phyloP scores from a whole-genome alignment of 148 eudicot genomes.

The Fallopia convolvulus region DNA sequence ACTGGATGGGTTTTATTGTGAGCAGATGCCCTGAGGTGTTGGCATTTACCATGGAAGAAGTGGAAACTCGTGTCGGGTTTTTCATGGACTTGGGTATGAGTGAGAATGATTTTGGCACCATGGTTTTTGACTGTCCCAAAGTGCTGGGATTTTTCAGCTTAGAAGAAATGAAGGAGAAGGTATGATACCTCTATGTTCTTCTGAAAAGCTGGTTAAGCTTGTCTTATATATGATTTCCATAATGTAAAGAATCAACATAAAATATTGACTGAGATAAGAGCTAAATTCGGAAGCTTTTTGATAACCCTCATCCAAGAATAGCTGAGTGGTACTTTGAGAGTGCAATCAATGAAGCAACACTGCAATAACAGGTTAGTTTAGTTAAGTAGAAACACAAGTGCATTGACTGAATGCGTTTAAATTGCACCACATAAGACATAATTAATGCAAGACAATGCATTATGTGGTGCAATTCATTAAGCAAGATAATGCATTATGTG shows the following conservation, averaged over 20 bases:
- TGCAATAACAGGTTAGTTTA: background rate
- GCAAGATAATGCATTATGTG: too few species aligned
- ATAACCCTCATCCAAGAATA: background rate
- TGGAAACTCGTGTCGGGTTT: slow-evolving; percentile 52
- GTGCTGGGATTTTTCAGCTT: slow-evolving; percentile 68
- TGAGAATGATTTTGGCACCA: slow-evolving; percentile 86
- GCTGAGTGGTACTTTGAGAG: background rate
- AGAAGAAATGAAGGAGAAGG: slow-evolving; percentile 92
- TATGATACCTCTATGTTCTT: slow-evolving; percentile 17
- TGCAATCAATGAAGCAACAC: background rate
- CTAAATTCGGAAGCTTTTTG: background rate
- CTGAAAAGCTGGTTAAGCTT: background rate
- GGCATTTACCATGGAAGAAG: slow-evolving; percentile 69
- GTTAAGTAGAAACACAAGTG: background rate
- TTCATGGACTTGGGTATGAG: slow-evolving; percentile 87
- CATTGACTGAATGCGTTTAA: background rate
- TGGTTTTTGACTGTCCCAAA: slow-evolving; percentile 86
- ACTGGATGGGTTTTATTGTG: slow-evolving; percentile 86
- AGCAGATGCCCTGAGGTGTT: slow-evolving; percentile 72
- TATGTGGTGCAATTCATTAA: too few species aligned
- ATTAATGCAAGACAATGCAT: too few species aligned
- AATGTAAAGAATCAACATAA: background rate
- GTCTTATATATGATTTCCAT: background rate
- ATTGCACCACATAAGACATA: too few species aligned
- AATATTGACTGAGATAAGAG: background rate